These are phyloP conservation scores for Citrus mangshanensis DNA, from an alignment of 345 rosid genomes.

Conservation along the genomic window DNA sequence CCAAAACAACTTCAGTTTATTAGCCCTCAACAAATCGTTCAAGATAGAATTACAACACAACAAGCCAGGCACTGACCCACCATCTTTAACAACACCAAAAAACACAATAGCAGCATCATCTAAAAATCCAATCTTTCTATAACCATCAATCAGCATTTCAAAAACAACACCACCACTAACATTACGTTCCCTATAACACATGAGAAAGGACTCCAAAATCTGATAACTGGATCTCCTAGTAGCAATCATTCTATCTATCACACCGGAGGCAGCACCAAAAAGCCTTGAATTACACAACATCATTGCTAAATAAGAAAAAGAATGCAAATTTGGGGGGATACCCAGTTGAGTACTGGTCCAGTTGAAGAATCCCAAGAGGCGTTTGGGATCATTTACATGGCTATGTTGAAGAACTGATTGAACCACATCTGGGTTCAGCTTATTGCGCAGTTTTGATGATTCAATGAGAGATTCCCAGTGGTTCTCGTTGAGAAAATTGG, in stretches of 20 bases:
- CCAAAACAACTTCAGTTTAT: conserved; percentile 62
- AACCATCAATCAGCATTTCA: conserved; percentile 51
- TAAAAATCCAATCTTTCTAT: conserved; percentile 42
- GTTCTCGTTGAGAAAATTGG: conserved; percentile 34
- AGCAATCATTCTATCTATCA: conserved; percentile 44
- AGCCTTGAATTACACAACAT: conserved; percentile 47
- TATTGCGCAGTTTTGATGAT: conserved; percentile 33
- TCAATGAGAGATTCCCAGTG: conserved; percentile 50
- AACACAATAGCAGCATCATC: conserved; percentile 54
- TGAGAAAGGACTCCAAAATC: conserved; percentile 46
- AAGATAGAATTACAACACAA: conserved; percentile 53
- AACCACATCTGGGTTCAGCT: conserved; percentile 59
- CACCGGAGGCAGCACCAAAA: conserved; percentile 35
- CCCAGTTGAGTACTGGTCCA: conserved; percentile 46
- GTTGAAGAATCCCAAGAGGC: conserved; percentile 58
- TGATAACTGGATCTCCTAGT: conserved; percentile 35
- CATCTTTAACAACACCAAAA: conserved; percentile 26
- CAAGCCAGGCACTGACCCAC: conserved; percentile 36
- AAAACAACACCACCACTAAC: conserved; percentile 29
- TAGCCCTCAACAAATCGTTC: conserved; percentile 54
- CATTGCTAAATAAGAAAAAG: conserved; percentile 52
- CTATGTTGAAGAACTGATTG: conserved; percentile 48
- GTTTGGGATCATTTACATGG: conserved; percentile 45
- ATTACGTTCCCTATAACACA: conserved; percentile 34
- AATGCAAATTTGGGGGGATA: conserved; percentile 38